A percentile compares a stretch with the other conserved stretches of the same genome.
Evolutionary conservation across 108 stramenopile genomes (phyloP).

Genomic region (Mediolabrus comicus): DNA sequence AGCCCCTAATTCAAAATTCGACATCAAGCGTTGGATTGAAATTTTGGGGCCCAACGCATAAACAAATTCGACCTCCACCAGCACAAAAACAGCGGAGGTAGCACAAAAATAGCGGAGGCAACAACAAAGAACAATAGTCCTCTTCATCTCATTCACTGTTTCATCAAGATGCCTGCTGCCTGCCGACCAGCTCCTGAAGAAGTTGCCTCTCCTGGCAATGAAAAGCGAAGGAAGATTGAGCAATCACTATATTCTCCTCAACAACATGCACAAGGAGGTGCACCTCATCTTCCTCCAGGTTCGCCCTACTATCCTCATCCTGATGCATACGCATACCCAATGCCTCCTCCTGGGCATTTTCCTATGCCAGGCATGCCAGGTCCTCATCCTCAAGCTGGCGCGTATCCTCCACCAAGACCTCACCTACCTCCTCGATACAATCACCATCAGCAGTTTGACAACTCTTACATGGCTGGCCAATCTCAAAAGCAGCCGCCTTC

Average conservation of each 20-base stretch:
- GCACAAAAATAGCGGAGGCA: not conserved
- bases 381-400: not conserved
- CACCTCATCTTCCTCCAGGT: not conserved
- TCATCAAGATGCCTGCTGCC: not conserved
- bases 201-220: not conserved
- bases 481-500: constrained; percentile 4
- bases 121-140: no score
- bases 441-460: not conserved
- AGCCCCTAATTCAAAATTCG: not conserved
- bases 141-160: not conserved
- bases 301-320: constrained; percentile 4
- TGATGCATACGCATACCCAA: not conserved
- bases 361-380: not conserved
- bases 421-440: constrained; percentile 9
- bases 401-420: not conserved
- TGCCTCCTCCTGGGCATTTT: not conserved
- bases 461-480: not conserved
- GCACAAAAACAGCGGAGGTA: not conserved
- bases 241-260: not conserved
- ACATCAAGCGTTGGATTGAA: not conserved
- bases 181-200: not conserved
- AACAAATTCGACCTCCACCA: not conserved
- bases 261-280: not conserved
- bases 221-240: constrained; percentile 2
- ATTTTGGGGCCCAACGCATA: not conserved